Evolutionary conservation across 2,329 filamentous ascomycete species (phyloP).

Genomic region (Laburnicola sp.): DNA sequence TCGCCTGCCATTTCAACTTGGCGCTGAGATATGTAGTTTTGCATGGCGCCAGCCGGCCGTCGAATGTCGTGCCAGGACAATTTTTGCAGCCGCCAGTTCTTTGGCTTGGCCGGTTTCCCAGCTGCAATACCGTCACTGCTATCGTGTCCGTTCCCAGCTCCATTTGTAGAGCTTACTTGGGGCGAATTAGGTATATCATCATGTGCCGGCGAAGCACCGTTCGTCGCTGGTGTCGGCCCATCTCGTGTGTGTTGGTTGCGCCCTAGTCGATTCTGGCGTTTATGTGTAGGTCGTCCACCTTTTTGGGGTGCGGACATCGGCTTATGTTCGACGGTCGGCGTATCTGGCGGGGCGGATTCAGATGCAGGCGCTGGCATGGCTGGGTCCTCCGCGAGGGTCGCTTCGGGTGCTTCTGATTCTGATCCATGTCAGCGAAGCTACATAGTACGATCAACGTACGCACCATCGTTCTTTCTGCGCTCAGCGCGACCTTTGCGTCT

Average conservation of each 20-base stretch:
- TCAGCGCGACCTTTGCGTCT: conserved; percentile 83
- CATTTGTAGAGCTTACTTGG: conserved; percentile 37
- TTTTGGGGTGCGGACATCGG: conserved; percentile 36
- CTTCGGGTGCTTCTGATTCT: conserved; percentile 37
- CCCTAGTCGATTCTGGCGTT: conserved; percentile 39
- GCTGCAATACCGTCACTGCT: conserved; percentile 60
- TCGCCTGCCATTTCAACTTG: conserved; percentile 81
- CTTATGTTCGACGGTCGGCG: conserved; percentile 27
- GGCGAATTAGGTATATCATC: conserved; percentile 37
- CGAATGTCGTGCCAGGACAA: conserved; percentile 88
- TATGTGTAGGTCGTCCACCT: conserved; percentile 41
- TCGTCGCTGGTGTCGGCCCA: conserved; percentile 31
- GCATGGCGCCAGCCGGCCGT: conserved; percentile 77
- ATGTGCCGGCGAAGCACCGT: conserved; percentile 38
- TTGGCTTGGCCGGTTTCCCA: conserved; percentile 63
- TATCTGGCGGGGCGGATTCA: conserved; percentile 34
- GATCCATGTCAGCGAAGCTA: conserved; percentile 23
- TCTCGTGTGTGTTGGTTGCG: conserved; percentile 46
- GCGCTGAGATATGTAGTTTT: conserved; percentile 87
- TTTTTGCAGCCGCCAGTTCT: conserved; percentile 58
- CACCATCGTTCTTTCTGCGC: conserved; percentile 79
- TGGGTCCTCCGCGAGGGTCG: conserved; percentile 33
- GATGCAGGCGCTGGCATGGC: conserved; percentile 22
- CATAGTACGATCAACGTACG: conserved; percentile 31
- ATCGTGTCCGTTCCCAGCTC: conserved; percentile 47